Evolutionary conservation across 2,329 filamentous ascomycete species (phyloP).

Genomic region (Hymenotorrendiella dingleyae): DNA sequence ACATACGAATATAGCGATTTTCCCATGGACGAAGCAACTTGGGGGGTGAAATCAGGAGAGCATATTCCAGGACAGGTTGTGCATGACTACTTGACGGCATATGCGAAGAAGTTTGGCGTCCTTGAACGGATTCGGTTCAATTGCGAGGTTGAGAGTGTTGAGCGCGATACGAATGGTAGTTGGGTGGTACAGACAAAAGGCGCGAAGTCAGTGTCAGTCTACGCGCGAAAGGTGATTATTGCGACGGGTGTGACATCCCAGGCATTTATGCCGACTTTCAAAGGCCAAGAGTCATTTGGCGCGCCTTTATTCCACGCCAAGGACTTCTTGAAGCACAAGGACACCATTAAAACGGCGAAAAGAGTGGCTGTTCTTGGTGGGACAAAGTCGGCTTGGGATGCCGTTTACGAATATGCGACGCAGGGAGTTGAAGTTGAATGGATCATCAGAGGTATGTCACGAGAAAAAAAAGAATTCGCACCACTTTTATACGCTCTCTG

Average conservation of each 20-base stretch:
- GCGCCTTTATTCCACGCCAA: slow-evolving; percentile 45
- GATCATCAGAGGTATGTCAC: slow-evolving; percentile 43
- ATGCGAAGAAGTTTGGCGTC: slow-evolving; percentile 48
- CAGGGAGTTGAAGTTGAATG: slow-evolving; percentile 45
- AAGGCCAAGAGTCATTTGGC: slow-evolving; percentile 40
- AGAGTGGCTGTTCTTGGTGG: slow-evolving; percentile 52
- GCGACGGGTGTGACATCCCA: slow-evolving; percentile 50
- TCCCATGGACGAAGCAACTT: slow-evolving; percentile 55
- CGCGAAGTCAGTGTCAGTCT: slow-evolving; percentile 22
- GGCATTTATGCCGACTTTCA: slow-evolving; percentile 40
- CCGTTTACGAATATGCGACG: slow-evolving; percentile 46
- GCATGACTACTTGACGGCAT: slow-evolving; percentile 51
- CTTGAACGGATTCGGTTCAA: slow-evolving; percentile 42
- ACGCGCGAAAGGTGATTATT: slow-evolving; percentile 43
- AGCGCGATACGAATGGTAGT: slow-evolving; percentile 36
- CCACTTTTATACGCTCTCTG: not conserved
- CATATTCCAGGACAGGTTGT: slow-evolving; percentile 54
- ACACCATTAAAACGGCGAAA: slow-evolving; percentile 37
- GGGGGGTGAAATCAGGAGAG: slow-evolving; percentile 42
- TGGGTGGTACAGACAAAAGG: slow-evolving; percentile 35
- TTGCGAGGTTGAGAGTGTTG: slow-evolving; percentile 43
- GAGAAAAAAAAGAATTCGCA: too few species aligned
- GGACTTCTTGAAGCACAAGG: slow-evolving; percentile 37
- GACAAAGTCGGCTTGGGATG: slow-evolving; percentile 53
- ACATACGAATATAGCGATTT: slow-evolving; percentile 71